phyloP scores from a whole-genome alignment of 2,329 filamentous ascomycete species.

The Penicillium sp. region DNA sequence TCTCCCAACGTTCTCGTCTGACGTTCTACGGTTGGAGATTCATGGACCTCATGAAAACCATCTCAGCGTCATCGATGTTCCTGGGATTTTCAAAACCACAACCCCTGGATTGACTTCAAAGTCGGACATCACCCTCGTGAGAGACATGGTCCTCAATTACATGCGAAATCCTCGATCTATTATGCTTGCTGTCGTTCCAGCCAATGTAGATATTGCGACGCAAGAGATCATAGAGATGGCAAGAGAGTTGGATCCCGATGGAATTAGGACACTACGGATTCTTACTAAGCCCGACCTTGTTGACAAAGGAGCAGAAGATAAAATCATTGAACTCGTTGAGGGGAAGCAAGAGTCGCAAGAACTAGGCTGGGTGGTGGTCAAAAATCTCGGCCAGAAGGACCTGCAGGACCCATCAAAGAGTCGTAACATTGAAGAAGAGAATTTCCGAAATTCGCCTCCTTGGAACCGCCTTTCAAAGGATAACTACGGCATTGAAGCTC shows the following conservation, averaged over 20 bases:
- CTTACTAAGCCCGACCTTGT: conserved; percentile 30
- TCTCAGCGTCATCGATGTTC: too few species aligned
- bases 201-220: conserved; percentile 3
- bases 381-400: conserved; percentile 96
- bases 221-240: conserved; percentile 1
- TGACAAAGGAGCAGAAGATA: conserved; percentile 15
- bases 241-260: background rate
- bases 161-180: conserved; percentile 2
- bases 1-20: too few species aligned
- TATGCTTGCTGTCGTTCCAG: conserved; percentile 9
- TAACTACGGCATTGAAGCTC: conserved; percentile 38
- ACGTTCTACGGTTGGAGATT: too few species aligned
- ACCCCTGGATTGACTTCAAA: background rate
- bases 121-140: background rate
- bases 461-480: conserved; percentile 37
- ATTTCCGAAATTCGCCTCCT: conserved; percentile 31
- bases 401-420: conserved; percentile 80
- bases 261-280: conserved; percentile 4
- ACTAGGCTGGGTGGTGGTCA: conserved; percentile 94
- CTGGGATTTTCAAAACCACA: background rate
- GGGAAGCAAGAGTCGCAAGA: conserved; percentile 94
- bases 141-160: background rate
- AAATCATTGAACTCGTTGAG: conserved; percentile 89
- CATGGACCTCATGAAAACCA: too few species aligned
- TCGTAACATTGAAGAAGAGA: conserved; percentile 28